Evolutionary conservation across 208 protist genomes (phyloP), one percentile per base, ranked within the genome.

Genomic region (Phytomonas francai): DNA sequence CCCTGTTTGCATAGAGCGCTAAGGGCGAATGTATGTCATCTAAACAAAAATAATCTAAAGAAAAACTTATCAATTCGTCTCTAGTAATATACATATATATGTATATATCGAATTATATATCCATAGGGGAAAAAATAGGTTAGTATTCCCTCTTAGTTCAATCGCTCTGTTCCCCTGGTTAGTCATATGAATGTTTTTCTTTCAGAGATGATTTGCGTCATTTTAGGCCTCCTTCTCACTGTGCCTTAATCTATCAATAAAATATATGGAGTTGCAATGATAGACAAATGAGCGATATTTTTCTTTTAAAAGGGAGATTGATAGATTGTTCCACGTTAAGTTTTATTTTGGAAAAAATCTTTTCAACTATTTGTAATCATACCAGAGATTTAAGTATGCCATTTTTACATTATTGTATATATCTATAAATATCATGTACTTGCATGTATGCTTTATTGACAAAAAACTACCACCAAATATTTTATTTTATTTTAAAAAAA

Each of bases 51-150:
- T 34, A 14, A 63, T 14, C 22, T 25, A 54, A 54, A 54, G 25
- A 22, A 54, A 25, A 25, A 25, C 11, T 5, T 5, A 25, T 25
- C 8, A 5, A 22, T 12, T 54, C 25, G 45, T 54, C 0, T 25
- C 16, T 54, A 54, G 11, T 54, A 36, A 36, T 36, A 62, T 22
- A 30, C 11, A 36, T 32, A 4, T 57, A 67, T 33, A 65, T 58
- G 36, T 58, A 67, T 67, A 67, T 36, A 54, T 28, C 65, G 6
- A 58, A 58, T 63, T 36, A 36, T 58, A 22, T 32, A 39, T 4
- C 3, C 19, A 32, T 32, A 58, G n/a, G 1, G 0, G 61, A 19
- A 67, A 56, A 27, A 45, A 67, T 54, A 67, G 32, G 8, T 14
- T 65, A 34, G 9, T 67, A 25, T 63, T 63, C 36, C 11, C 25